Evolutionary conservation across 352 stramenopile species (phyloP).

Genomic region (Globisporangium viniferum): DNA sequence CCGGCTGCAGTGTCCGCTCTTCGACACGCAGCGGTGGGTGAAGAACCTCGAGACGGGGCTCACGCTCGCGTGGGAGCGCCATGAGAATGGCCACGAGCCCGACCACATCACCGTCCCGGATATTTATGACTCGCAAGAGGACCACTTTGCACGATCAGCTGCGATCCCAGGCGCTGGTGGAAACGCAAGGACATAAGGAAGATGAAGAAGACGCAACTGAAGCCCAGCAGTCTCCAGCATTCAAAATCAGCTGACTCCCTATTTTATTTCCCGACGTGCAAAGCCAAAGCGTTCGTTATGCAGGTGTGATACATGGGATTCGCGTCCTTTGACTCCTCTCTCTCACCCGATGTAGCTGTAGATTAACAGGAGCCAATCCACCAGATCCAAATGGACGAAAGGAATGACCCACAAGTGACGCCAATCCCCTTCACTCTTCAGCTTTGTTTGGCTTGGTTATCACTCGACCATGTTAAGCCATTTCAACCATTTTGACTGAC

Average conservation of each 20-base stretch:
- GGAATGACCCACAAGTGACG: not conserved
- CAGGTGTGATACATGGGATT: not conserved
- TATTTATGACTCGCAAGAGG: constrained; percentile 44
- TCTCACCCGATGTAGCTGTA: not conserved
- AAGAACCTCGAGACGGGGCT: constrained; percentile 85
- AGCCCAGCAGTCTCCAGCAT: not conserved
- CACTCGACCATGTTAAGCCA: not conserved
- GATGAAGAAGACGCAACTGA: not conserved
- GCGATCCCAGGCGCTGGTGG: not conserved
- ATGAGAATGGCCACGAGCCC: constrained; percentile 58
- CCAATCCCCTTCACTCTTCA: not conserved
- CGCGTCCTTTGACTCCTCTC: not conserved
- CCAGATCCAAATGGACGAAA: not conserved
- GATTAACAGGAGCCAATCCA: not conserved
- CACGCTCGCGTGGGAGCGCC: constrained; percentile 60
- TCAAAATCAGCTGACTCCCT: not conserved
- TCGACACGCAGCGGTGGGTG: constrained; percentile 80
- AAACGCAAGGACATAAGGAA: not conserved
- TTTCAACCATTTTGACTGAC: not conserved
- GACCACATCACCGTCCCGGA: constrained; percentile 84
- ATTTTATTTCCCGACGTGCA: not conserved
- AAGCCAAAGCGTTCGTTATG: not conserved
- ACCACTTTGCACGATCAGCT: not conserved
- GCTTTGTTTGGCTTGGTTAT: not conserved
- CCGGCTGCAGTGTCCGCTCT: constrained; percentile 63